These are phyloP conservation scores for Nicotiana knightiana DNA, from an alignment of 257 asterid genomes.

Conservation along the genomic window DNA sequence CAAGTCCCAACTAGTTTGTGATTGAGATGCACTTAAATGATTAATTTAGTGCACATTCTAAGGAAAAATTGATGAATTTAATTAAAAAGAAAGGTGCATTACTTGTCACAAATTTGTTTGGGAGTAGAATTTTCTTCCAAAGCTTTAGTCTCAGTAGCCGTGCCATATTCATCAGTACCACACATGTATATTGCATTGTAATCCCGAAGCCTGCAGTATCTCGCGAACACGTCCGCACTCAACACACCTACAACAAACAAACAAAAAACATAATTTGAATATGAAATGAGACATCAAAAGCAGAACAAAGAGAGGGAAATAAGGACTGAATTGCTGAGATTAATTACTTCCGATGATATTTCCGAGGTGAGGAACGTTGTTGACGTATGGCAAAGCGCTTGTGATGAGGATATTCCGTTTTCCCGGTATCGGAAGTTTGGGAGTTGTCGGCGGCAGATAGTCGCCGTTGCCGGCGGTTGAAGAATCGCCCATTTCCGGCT, in stretches of 20 bases:
- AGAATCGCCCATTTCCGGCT: constrained; percentile 32
- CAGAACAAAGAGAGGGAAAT: not conserved
- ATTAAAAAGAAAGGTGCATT: constrained; percentile 13
- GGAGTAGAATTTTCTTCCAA: constrained; percentile 81
- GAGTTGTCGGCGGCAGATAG: not conserved
- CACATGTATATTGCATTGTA: constrained; percentile 71
- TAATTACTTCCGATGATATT: constrained; percentile 82
- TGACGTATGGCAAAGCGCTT: constrained; percentile 89
- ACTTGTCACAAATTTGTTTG: constrained; percentile 90
- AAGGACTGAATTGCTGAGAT: not conserved
- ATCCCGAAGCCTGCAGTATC: constrained; percentile 78
- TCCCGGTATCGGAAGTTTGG: constrained; percentile 68
- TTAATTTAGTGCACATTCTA: too few relatives aligned
- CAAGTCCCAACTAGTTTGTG: not conserved
- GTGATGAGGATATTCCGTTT: constrained; percentile 78
- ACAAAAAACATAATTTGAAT: not conserved
- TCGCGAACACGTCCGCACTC: constrained; percentile 93
- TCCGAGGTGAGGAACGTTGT: constrained; percentile 95
- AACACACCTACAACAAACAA: constrained; percentile 52
- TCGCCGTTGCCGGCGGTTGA: constrained; percentile 16
- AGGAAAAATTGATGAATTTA: not conserved
- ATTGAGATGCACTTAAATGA: not conserved
- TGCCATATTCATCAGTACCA: constrained; percentile 97
- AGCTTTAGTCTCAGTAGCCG: constrained; percentile 94
- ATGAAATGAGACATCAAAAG: not conserved